A percentile compares a stretch with the other conserved stretches of the same genome.
phyloP scores from a whole-genome alignment of 768 basidiomycete species.

The Tulasnella sp. region DNA sequence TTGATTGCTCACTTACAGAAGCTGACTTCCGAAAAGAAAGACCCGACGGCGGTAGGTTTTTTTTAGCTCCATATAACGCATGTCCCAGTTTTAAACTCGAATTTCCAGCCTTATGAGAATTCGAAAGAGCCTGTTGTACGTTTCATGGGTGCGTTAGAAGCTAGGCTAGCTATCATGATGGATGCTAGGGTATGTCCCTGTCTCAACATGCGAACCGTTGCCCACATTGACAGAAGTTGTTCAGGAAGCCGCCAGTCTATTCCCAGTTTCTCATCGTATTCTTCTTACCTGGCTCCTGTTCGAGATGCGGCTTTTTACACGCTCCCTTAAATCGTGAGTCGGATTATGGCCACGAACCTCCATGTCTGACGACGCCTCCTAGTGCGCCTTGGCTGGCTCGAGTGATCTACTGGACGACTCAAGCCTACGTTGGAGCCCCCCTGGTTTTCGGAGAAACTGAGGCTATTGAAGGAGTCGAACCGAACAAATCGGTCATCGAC shows the following conservation, averaged over 20 bases:
- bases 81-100: not conserved
- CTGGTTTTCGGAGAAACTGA: not conserved
- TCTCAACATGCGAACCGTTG: not conserved
- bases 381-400: slow-evolving; percentile 29
- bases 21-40: slow-evolving; percentile 31
- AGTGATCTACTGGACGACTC: slow-evolving; percentile 31
- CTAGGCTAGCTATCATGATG: slow-evolving; percentile 47
- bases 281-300: slow-evolving; percentile 55
- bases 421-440: slow-evolving; percentile 22
- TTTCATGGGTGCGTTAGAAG: slow-evolving; percentile 52
- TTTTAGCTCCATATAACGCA: not conserved
- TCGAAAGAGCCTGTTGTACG: slow-evolving; percentile 19
- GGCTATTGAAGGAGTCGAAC: not conserved
- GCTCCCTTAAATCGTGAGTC: slow-evolving; percentile 55
- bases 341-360: not conserved
- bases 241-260: slow-evolving; percentile 46
- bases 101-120: slow-evolving; percentile 9
- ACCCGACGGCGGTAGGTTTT: slow-evolving; percentile 18
- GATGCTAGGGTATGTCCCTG: slow-evolving; percentile 44
- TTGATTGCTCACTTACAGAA: slow-evolving; percentile 39
- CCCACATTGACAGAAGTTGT: not conserved
- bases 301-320: slow-evolving; percentile 54
- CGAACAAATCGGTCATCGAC: not conserved
- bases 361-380: not conserved
- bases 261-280: slow-evolving; percentile 52